Conservation (phyloP, 192 early-diverging fungal genomes). For the Coemansia sp. region DNA sequence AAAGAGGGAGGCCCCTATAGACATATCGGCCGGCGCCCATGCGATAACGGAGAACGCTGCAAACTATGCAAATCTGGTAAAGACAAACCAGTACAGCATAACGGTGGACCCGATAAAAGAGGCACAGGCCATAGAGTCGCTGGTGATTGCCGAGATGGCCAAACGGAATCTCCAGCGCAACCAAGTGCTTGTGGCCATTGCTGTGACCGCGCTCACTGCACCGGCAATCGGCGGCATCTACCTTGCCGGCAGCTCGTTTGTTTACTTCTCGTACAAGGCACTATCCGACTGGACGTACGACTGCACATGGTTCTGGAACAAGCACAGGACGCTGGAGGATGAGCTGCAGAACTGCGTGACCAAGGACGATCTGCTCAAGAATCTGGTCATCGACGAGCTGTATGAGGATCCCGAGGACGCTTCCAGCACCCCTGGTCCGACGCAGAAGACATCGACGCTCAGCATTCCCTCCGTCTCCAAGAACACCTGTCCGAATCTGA, state of each 20-base stretch:
- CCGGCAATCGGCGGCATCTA: conserved; percentile 2
- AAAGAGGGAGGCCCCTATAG: not conserved
- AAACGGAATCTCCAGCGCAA: not conserved
- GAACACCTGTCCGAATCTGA: conserved; percentile 1
- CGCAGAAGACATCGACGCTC: not conserved
- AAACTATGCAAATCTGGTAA: conserved; percentile 2
- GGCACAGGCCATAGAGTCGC: not conserved
- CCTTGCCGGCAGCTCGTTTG: conserved; percentile 2
- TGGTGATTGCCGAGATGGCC: not conserved
- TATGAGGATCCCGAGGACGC: not conserved
- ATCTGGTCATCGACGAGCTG: conserved; percentile 1
- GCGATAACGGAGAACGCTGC: not conserved
- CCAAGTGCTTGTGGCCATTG: not conserved
- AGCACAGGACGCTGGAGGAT: conserved; percentile 3
- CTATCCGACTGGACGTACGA: not conserved
- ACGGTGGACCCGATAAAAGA: not conserved
- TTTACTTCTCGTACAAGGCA: not conserved
- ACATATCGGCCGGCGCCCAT: not conserved
- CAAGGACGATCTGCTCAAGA: conserved; percentile 4
- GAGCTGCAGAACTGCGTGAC: not conserved
- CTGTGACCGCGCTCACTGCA: not conserved
- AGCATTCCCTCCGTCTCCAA: not conserved
- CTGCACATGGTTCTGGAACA: conserved; percentile 7
- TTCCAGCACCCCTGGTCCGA: not conserved
- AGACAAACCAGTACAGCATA: conserved; percentile 4